Evolutionary conservation across 371 early-diverging fungal species (phyloP).

Genomic region (Rhizopus arrhizus): DNA sequence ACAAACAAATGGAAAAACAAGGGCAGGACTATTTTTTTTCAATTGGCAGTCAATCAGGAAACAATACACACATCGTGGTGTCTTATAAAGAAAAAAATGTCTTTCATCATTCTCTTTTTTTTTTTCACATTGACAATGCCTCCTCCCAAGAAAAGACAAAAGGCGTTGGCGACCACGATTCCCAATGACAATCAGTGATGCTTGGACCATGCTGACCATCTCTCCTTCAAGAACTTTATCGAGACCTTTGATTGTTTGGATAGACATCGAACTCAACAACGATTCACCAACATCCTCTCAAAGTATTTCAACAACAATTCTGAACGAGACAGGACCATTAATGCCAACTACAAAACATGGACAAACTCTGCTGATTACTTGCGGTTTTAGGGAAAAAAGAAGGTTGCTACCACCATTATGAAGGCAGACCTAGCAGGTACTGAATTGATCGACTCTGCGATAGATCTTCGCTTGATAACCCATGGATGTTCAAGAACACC

Average conservation of each 20-base stretch:
- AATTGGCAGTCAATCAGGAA: no score
- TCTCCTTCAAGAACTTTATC: constrained; percentile 21
- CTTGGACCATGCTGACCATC: constrained; percentile 11
- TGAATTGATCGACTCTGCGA: neutral
- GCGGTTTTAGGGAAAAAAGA: constrained; percentile 5
- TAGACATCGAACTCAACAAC: constrained; percentile 10
- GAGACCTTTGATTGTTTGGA: constrained; percentile 15
- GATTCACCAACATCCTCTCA: constrained; percentile 11
- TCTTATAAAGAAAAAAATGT: no score
- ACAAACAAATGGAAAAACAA: no score
- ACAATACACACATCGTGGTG: no score
- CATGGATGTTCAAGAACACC: constrained; percentile 10
- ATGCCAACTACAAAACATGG: constrained; percentile 13
- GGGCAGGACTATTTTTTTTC: no score
- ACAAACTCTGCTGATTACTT: constrained; percentile 16
- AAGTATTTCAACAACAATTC: constrained; percentile 8
- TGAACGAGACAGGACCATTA: neutral
- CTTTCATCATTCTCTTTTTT: no score
- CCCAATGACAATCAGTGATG: constrained; percentile 23
- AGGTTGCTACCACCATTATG: neutral
- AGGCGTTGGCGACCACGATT: constrained; percentile 5
- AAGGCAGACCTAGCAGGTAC: constrained; percentile 2
- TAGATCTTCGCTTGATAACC: neutral
- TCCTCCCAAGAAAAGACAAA: neutral
- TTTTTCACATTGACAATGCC: no score